Evolutionary conservation across 345 rosid species (phyloP), one percentile per base, ranked within the genome.

Genomic region (Salix brachista): DNA sequence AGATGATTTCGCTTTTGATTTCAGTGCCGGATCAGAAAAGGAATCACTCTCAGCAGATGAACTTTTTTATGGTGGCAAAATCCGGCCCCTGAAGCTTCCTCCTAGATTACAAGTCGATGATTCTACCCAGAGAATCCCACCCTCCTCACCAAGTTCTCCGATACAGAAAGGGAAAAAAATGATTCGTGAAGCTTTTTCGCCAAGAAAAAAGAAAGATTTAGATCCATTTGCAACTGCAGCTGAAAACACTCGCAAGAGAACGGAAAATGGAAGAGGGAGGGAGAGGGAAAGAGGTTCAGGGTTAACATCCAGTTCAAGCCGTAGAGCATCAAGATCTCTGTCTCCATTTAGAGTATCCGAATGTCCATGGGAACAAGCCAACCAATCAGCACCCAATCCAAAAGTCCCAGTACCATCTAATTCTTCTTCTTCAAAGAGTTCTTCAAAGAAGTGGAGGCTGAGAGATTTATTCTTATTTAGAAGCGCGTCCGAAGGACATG

Each of bases 401-500:
- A 77, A 82, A 41, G 70, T 60, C 5, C 71, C 77, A 0, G 21
- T 23, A 11, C 68, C 70, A 1, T 41, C 74, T 2, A 21, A 50
- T 50, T 66, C 79, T 18, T 21, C 84, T 32, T 25, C 80, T 41
- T 21, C 90, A 26, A 84, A 85, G 84, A 77, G 87, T 77, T 86
- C 93, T 52, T 86, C 97, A 1, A 91, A 75, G 77, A 95, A 85
- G 80, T 95, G 99, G 99, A 90, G 92, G 28, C 30, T 95, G 75
- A 89, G 71, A 69, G 97, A 95, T 77, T 84, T 95, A 58, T 75
- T 95, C 62, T 65, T 95, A 82, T 95, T 95, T 66, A 88, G 98
- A 77, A 95, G 99, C 67, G 93, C 93, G 42, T 95, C 99, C 3
- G 99, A 90, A 70, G 98, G 99, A 48, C 82, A 94, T 62, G 92